Evolutionary conservation across 2,329 filamentous ascomycete genomes (phyloP), one percentile per base, ranked within the genome.

Genomic region (Kalmusia sp.): DNA sequence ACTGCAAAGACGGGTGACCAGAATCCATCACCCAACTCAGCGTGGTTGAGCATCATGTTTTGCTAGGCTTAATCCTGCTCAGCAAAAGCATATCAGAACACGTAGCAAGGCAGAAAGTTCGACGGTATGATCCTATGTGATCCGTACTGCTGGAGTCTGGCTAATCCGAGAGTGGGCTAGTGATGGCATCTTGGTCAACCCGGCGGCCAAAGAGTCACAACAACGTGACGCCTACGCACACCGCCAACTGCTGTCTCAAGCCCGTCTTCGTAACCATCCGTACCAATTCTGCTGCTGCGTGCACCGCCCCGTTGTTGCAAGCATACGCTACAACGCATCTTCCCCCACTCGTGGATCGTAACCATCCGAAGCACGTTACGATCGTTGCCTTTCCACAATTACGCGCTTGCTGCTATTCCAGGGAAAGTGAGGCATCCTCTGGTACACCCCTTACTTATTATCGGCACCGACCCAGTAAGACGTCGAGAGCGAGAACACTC

Each of bases 131-230:
- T 19, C n/a, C 38, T 19, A 24, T 15, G 39, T 34, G 43, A 31
- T 5, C 41, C 43, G 31, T 25, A 3, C 19, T 17, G 6, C 30
- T 28, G 30, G 19, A 22, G 1, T 19, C 15, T 19, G 3, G 15
- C 43, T 46, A 46, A 35, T 9, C 43, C 43, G 15, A 35, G 31
- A 25, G 7, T 11, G 43, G 43, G 22, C 21, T 46, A 46, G 43
- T 41, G 6, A 14, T 24, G 14, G 12, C 14, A 21, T 8, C 3
- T 9, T 24, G 30, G 3, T 12, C 6, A 5, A 27, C 14, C 14
- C 3, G 6, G 28, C 6, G 14, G 19, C 21, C 31, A 24, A 34
- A 37, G 14, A 19, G 6, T 7, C 21, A 46, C 4, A 6, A 25
- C 30, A 39, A 25, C 37, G 37, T 24, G 37, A 39, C 37, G 22